phyloP scores from a whole-genome alignment of 192 early-diverging fungal species.

The Rhizoclosmatium globosum region DNA sequence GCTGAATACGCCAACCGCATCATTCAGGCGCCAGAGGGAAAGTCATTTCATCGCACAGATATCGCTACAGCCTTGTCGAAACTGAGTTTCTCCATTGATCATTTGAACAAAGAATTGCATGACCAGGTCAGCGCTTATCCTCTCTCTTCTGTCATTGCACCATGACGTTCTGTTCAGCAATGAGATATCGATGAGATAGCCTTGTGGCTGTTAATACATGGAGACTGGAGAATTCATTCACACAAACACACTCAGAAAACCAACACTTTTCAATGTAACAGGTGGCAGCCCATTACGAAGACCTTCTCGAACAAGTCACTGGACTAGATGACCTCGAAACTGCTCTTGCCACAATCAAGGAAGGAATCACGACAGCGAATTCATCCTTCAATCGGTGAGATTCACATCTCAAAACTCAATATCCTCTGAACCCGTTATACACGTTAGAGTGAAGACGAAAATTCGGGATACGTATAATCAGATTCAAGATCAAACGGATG shows the following conservation, averaged over 20 bases:
- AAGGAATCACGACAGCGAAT: slow-evolving; percentile 62
- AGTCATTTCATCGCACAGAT: slow-evolving; percentile 63
- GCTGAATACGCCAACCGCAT: slow-evolving; percentile 72
- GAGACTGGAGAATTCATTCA: too few relatives aligned
- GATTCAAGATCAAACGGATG: slow-evolving; percentile 65
- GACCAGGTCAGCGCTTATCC: slow-evolving; percentile 61
- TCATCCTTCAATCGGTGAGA: slow-evolving; percentile 62
- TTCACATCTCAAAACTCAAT: slow-evolving; percentile 3
- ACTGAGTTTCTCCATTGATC: slow-evolving; percentile 75
- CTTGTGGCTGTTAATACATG: too few relatives aligned
- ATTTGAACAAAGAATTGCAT: slow-evolving; percentile 77
- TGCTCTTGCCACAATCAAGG: slow-evolving; percentile 59
- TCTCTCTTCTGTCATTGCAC: too few relatives aligned
- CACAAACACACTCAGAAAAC: too few relatives aligned
- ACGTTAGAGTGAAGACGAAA: slow-evolving; percentile 62
- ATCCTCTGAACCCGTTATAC: not conserved
- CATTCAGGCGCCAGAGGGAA: slow-evolving; percentile 64
- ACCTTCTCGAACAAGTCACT: slow-evolving; percentile 70
- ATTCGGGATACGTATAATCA: slow-evolving; percentile 67
- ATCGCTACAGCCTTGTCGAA: slow-evolving; percentile 70
- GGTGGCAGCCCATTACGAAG: slow-evolving; percentile 75
- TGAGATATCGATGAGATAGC: too few relatives aligned
- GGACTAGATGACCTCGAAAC: slow-evolving; percentile 70
- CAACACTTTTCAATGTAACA: slow-evolving; percentile 31
- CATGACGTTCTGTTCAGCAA: too few relatives aligned